These are phyloP conservation scores for Apophysomyces elegans DNA, from an alignment of 371 early-diverging fungal species.

Conservation along the genomic window DNA sequence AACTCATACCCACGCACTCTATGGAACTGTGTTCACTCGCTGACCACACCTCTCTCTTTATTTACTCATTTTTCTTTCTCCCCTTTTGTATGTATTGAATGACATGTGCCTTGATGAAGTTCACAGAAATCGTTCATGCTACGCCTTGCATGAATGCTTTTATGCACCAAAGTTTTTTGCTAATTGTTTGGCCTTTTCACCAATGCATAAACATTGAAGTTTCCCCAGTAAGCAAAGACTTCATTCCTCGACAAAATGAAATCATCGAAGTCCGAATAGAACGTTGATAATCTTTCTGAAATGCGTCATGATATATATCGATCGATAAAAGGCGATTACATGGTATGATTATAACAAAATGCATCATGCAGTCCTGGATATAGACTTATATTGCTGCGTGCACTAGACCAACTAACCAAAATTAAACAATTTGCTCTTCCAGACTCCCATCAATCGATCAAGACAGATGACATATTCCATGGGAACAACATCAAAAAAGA, in stretches of 20 bases:
- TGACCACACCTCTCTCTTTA: no score
- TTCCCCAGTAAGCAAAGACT: constrained; percentile 1
- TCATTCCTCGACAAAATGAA: not conserved
- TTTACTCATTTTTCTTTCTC: no score
- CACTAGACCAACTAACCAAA: not conserved
- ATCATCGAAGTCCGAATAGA: no score
- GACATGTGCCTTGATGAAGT: constrained; percentile 6
- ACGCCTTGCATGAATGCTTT: not conserved
- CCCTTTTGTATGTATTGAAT: no score
- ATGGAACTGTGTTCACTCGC: no score
- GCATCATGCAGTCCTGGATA: constrained; percentile 10
- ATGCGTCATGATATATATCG: no score
- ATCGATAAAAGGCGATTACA: not conserved
- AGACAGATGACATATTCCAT: not conserved
- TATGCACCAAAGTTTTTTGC: not conserved
- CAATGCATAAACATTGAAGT: constrained; percentile 8
- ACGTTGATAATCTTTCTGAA: no score
- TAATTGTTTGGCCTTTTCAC: not conserved
- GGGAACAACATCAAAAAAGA: not conserved
- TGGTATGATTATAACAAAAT: constrained; percentile 1
- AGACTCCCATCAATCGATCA: not conserved
- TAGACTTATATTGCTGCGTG: not conserved
- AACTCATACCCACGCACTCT: not conserved
- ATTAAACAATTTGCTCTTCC: not conserved
- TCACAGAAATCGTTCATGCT: constrained; percentile 3